Conservation (phyloP, 2,329 filamentous ascomycete genomes). For the Keithomyces neogunnii region DNA sequence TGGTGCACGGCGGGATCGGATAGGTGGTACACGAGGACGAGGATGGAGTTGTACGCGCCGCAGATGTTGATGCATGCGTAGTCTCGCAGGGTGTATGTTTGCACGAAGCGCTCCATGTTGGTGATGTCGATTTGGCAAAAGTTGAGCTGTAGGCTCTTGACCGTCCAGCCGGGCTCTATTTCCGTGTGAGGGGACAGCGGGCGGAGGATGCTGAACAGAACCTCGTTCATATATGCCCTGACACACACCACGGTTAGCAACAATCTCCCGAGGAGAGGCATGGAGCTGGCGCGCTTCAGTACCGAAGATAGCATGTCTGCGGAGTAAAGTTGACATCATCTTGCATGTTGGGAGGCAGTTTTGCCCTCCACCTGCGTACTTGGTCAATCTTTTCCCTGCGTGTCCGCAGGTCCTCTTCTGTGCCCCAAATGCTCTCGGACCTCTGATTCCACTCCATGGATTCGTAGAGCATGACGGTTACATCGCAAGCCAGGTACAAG, state of each 20-base stretch:
- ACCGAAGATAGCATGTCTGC: conserved; percentile 11
- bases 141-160: conserved; percentile 6
- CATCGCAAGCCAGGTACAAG: conserved; percentile 8
- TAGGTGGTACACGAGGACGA: conserved; percentile 8
- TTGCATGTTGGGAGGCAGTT: conserved; percentile 7
- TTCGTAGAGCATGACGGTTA: conserved; percentile 10
- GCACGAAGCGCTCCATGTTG: conserved; percentile 7
- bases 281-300: neutral
- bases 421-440: neutral
- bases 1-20: conserved; percentile 2
- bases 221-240: conserved; percentile 9
- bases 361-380: conserved; percentile 6
- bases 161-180: conserved; percentile 6
- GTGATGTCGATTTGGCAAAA: conserved; percentile 6
- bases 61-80: conserved; percentile 10
- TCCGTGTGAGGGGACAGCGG: conserved; percentile 4
- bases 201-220: conserved; percentile 9
- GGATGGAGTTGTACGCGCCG: conserved; percentile 9
- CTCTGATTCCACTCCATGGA: conserved; percentile 8
- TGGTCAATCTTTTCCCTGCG: conserved; percentile 2
- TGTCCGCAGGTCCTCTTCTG: conserved; percentile 5
- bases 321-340: conserved; percentile 10
- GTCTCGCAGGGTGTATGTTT: conserved; percentile 5
- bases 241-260: neutral
- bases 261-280: neutral